Evolutionary conservation across 2,329 filamentous ascomycete species (phyloP), one percentile per base, ranked within the genome.

Genomic region (Colletotrichum tropicale): DNA sequence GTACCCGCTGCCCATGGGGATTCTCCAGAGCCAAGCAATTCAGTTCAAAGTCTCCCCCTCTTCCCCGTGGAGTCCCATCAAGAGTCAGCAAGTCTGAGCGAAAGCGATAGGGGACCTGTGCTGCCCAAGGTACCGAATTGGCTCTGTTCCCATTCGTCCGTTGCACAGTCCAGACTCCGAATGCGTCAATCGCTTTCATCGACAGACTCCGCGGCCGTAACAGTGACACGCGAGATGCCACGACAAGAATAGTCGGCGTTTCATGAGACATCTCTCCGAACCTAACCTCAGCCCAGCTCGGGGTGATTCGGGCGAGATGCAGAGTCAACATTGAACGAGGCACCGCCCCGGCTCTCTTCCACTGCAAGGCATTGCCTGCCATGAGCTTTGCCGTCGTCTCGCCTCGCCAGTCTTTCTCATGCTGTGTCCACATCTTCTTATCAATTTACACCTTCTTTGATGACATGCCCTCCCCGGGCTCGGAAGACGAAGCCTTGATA

Each of bases 221-320:
- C 69, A 68, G 55, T 75, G 69, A 75, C 56, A 73, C 69, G 73
- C 70, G 73, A 62, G 56, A 67, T 75, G 73, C 64, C 64, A 75
- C 70, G 73, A 73, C 38, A 65, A 73, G 69, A 75, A 68, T 68
- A 75, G 64, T 28, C 70, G 38, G 56, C 64, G 68, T 73, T 73
- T 75, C 73, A 75, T 75, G 55, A 67, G 69, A 73, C 69, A 68
- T 24, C 38, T 75, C 21, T 58, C 13, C 61, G 56, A 75, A 72
- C 70, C 64, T 68, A 48, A 75, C 56, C 69, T 68, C 69, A 66
- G 32, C 38, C 62, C 30, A 73, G 43, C 38, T 68, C 34, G 55
- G 38, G 48, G 62, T 67, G 32, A 64, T 64, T 68, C 56, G 62
- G 62, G 30, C 26, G 24, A 16, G 26, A 18, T 34, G 21, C 21